Base-by-base conservation (phyloP, 1,284 basidiomycete species). In the Lentinula novae-zelandiae region DNA sequence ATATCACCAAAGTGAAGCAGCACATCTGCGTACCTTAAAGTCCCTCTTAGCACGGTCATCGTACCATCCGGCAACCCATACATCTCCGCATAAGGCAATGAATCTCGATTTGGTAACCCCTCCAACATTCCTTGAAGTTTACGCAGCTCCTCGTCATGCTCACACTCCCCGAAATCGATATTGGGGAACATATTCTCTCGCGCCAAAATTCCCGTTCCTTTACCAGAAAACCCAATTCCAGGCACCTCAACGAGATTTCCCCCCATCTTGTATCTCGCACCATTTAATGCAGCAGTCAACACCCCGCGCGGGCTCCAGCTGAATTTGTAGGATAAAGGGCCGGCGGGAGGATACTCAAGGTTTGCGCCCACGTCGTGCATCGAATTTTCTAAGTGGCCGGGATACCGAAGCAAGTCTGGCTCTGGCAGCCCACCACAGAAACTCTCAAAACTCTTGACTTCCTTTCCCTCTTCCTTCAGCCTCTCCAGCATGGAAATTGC, bases 391-490 rank as follows among this genome's bases (percentile, higher is more conserved):
- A 0, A 73, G 0, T 42, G 13, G 2, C 4, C 6, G 4, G 36
- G 12, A 42, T 6, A 13, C 15, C 15, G 74, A 58, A 76, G 69
- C 17, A 76, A 78, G 54, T 92, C 89, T 0, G 93, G 92, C 2
- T 91, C 89, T 0, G 95, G 96, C 12, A 98, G 78, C 1, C 95
- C 96, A 12, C 96, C 95, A 65, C 95, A 98, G 81, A 96, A 97
- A 0, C 93, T 96, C 1, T 88, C 87, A 73, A 97, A 98, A 0
- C 92, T 92, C 0, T 83, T 74, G 17, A 95, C 81, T 2, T 79
- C 75, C 69, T 89, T 88, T 12, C 20, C 44, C 81, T 89, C 76
- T 0, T 78, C 73, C 50, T 84, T 79, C 1, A 93, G 72, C 54
- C 78, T 75, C 58, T 81, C 77, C 38, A 96, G 77, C 38, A 97